These are phyloP conservation scores for Spongospora subterranea DNA, from an alignment of 208 protist genomes.

Conservation along the genomic window DNA sequence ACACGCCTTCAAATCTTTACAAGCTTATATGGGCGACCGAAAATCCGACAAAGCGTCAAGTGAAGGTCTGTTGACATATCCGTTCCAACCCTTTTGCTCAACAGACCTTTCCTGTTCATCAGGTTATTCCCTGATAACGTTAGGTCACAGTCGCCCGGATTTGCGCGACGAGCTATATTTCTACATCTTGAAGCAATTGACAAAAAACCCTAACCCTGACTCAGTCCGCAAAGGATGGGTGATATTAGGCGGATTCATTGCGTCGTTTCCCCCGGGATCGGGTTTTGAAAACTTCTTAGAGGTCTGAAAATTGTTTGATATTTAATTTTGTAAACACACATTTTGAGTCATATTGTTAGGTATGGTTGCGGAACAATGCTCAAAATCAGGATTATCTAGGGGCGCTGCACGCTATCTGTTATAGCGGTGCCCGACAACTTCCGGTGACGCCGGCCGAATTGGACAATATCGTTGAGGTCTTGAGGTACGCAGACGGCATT, in stretches of 20 bases:
- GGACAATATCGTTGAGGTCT: not conserved
- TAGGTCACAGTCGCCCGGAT: not conserved
- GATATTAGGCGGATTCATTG: not conserved
- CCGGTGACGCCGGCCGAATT: not conserved
- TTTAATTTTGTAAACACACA: not conserved
- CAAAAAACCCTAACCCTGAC: slow-evolving; percentile 45
- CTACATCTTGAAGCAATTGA: slow-evolving; percentile 58
- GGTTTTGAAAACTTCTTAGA: slow-evolving; percentile 56
- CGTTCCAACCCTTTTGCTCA: too few relatives aligned
- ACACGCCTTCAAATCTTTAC: not conserved
- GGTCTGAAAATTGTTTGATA: not conserved
- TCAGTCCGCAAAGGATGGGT: slow-evolving; percentile 39
- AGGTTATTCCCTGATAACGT: not conserved
- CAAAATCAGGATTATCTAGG: slow-evolving; percentile 47
- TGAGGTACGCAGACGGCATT: not conserved
- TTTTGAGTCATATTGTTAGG: not conserved
- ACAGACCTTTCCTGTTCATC: too few relatives aligned
- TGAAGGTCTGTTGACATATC: not conserved
- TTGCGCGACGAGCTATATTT: slow-evolving; percentile 54
- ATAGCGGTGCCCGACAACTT: not conserved
- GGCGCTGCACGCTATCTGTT: slow-evolving; percentile 50
- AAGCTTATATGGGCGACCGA: slow-evolving; percentile 38
- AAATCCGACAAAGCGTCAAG: slow-evolving; percentile 8
- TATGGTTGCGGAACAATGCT: slow-evolving; percentile 31
- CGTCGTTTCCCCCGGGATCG: slow-evolving; percentile 47